Evolutionary conservation across 768 basidiomycete genomes (phyloP), one percentile per base, ranked within the genome.

Genomic region (Hortiboletus flavorubellus): DNA sequence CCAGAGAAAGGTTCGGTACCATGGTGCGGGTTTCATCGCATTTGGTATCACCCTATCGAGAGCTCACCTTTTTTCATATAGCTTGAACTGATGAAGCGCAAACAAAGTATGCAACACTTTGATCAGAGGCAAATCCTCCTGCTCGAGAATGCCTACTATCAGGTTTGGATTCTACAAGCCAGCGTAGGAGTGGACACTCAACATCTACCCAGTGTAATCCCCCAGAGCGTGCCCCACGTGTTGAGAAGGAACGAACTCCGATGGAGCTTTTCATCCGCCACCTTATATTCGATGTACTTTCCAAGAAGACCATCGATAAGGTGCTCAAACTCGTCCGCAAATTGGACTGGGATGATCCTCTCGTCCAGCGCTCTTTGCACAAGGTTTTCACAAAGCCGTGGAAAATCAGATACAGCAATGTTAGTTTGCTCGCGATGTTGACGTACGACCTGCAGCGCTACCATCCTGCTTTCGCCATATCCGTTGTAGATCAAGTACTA

Each of bases 71-170:
- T 49, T 8, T 45, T 43, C 21, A 21, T 21, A 21, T 55, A 95
- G 92, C 77, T 99, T 35, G 97, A 98, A 64, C 76, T 97, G 30
- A 93, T 98, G 91, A 82, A 89, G 55, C 84, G 96, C 42, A 98
- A 98, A 75, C 94, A 97, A 78, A 87, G 80, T 51, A 81, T 93
- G 76, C 87, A 93, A 60, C 93, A 98, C 67, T 83, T 99, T 34
- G 97, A 98, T 70, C 88, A 92, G 66, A 79, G 94, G 16, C 93
- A 98, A 65, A 75, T 86, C 7, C 79, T 98, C 15, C 74, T 98
- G 58, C 80, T 99, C 31, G 97, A 98, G 71, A 99, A 99, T 69
- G 97, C 97, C 0, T 99, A 97, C 70, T 98, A 98, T 70, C 94
- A 94, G 81, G 93, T 93, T 58, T 46, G 59, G 42, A 51, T 16